A percentile compares a stretch with the other conserved stretches of the same genome.
Evolutionary conservation across 2,329 filamentous ascomycete genomes (phyloP).

Genomic region (Venturia pyrina): DNA sequence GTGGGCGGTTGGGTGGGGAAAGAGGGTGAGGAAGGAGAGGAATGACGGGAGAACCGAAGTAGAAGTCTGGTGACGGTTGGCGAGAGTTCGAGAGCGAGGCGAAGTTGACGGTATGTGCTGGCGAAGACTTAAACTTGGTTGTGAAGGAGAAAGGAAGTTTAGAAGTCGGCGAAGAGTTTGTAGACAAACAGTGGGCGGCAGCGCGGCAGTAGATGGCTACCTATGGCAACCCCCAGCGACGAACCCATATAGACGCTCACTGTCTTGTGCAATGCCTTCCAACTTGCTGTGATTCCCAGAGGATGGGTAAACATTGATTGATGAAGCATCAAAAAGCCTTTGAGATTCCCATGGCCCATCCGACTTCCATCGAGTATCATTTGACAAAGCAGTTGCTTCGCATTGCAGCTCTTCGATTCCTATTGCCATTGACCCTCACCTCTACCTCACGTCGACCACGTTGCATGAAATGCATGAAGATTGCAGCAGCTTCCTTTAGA

Average conservation of each 20-base stretch:
- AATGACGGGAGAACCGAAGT: background rate
- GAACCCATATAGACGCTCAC: background rate
- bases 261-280: background rate
- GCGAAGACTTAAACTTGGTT: background rate
- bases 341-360: background rate
- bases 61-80: background rate
- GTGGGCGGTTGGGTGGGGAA: background rate
- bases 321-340: background rate
- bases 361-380: background rate
- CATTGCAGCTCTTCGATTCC: background rate
- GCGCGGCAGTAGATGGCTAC: background rate
- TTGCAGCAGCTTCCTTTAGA: background rate
- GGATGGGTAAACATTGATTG: background rate
- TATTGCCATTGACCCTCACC: background rate
- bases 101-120: background rate
- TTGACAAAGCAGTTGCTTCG: too few relatives aligned
- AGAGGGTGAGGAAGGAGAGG: background rate
- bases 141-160: background rate
- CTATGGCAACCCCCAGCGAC: background rate
- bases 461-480: background rate
- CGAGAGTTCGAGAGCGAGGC: too few relatives aligned
- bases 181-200: background rate
- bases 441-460: background rate
- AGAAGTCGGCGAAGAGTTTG: background rate
- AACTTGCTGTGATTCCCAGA: background rate